Evolutionary conservation across 1,284 basidiomycete species (phyloP).

Genomic region (Sanghuangporus baumii): DNA sequence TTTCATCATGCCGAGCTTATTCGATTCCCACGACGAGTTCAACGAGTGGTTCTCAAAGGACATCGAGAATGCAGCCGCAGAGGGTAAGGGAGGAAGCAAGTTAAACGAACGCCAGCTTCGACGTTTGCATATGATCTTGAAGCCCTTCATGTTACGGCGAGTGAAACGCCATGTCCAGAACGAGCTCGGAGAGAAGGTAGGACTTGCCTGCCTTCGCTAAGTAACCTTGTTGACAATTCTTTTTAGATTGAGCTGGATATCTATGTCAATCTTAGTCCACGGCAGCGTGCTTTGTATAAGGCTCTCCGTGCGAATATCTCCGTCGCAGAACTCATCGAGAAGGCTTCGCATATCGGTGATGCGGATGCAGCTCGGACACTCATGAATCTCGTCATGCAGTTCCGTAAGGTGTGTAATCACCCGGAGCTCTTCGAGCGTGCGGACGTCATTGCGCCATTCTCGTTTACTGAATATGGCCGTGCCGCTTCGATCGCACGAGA

Average conservation of each 20-base stretch:
- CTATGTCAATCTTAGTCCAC: slow-evolving; percentile 90
- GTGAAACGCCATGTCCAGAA: slow-evolving; percentile 99
- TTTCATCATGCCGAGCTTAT: slow-evolving; percentile 99
- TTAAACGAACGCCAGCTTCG: slow-evolving; percentile 95
- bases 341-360: slow-evolving; percentile 86
- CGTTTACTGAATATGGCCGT: slow-evolving; percentile 80
- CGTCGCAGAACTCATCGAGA: slow-evolving; percentile 89
- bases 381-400: slow-evolving; percentile 99
- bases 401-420: slow-evolving; percentile 98
- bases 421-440: slow-evolving; percentile 98
- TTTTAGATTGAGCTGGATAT: slow-evolving; percentile 92
- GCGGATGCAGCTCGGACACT: slow-evolving; percentile 87
- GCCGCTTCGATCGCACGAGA: slow-evolving; percentile 82
- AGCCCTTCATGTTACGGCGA: slow-evolving; percentile 98
- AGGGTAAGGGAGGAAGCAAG: slow-evolving; percentile 85
- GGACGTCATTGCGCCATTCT: slow-evolving; percentile 90
- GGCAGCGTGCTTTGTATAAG: slow-evolving; percentile 91
- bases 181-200: slow-evolving; percentile 97
- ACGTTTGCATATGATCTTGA: slow-evolving; percentile 97
- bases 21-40: slow-evolving; percentile 99
- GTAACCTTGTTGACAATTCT: slow-evolving; percentile 9
- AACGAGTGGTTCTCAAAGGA: slow-evolving; percentile 99
- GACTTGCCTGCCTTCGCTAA: slow-evolving; percentile 14
- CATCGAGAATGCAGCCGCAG: slow-evolving; percentile 86
- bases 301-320: slow-evolving; percentile 91